phyloP scores from a whole-genome alignment of 2,329 filamentous ascomycete species.

The Thermothelomyces thermophilus region DNA sequence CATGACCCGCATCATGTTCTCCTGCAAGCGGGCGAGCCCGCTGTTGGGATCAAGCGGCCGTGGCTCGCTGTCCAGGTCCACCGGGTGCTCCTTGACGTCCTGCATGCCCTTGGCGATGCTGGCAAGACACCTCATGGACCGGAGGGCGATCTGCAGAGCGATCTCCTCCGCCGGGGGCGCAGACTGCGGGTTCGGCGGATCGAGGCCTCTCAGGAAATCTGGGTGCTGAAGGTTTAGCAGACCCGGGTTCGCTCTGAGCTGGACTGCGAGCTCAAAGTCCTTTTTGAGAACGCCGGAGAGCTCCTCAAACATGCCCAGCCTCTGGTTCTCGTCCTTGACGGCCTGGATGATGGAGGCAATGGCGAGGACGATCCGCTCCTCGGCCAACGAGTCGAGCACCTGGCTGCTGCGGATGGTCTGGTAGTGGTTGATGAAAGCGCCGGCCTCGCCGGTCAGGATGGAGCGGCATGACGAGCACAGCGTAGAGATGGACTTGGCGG shows the following conservation, averaged over 20 bases:
- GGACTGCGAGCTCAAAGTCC: conserved; percentile 48
- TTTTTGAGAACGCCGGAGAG: conserved; percentile 56
- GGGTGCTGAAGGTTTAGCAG: conserved; percentile 24
- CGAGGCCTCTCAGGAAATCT: conserved; percentile 22
- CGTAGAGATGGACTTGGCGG: conserved; percentile 66
- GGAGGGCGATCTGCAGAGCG: conserved; percentile 43
- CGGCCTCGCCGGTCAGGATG: conserved; percentile 59
- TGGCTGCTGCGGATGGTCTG: conserved; percentile 51
- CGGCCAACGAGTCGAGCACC: conserved; percentile 61
- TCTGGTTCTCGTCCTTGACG: conserved; percentile 50
- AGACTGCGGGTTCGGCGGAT: conserved; percentile 20
- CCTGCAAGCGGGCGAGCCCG: conserved; percentile 35
- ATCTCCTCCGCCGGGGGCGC: conserved; percentile 35
- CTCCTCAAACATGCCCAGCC: conserved; percentile 47
- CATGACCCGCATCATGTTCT: conserved; percentile 41
- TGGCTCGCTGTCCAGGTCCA: conserved; percentile 55
- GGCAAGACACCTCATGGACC: conserved; percentile 60
- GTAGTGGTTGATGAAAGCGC: conserved; percentile 66
- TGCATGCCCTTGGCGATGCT: conserved; percentile 68
- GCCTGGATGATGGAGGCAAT: conserved; percentile 73
- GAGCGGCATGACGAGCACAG: conserved; percentile 70
- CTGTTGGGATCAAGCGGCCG: conserved; percentile 14
- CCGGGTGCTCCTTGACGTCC: conserved; percentile 56
- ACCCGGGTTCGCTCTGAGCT: conserved; percentile 29
- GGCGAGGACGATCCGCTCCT: conserved; percentile 66